Evolutionary conservation across 2,329 filamentous ascomycete species (phyloP).

Genomic region (Neodidymelliopsis sp.): DNA sequence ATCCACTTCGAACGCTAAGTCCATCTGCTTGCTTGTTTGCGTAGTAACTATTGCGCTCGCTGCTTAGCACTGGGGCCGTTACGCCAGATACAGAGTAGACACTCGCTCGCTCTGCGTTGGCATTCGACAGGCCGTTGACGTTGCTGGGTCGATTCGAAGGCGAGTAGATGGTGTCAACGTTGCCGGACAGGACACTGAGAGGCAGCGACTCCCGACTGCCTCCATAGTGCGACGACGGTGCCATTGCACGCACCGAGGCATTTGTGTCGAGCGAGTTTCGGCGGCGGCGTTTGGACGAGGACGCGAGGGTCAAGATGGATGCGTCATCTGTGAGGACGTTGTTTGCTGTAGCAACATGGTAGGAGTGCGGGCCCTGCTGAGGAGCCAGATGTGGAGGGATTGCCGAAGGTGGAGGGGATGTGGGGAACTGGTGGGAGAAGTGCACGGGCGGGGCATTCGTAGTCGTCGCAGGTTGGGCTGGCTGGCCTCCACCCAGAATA

Average conservation of each 20-base stretch:
- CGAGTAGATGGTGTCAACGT: constrained; percentile 61
- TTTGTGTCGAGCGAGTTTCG: constrained; percentile 85
- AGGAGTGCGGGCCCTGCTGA: constrained; percentile 70
- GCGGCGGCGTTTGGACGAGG: constrained; percentile 78
- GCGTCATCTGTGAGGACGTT: constrained; percentile 85
- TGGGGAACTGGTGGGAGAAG: constrained; percentile 66
- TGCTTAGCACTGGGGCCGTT: constrained; percentile 66
- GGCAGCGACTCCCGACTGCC: constrained; percentile 82
- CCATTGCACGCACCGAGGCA: constrained; percentile 83
- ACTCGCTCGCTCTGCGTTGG: constrained; percentile 73
- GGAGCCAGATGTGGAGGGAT: constrained; percentile 74
- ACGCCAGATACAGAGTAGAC: constrained; percentile 79
- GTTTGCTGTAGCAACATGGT: constrained; percentile 80
- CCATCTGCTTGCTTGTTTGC: constrained; percentile 69
- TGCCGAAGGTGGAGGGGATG: constrained; percentile 68
- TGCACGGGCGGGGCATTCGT: constrained; percentile 54
- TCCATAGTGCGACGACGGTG: constrained; percentile 81
- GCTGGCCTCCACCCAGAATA: constrained; percentile 45
- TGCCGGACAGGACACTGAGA: constrained; percentile 78
- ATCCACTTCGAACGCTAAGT: constrained; percentile 79
- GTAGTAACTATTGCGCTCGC: constrained; percentile 84
- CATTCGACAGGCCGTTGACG: constrained; percentile 57
- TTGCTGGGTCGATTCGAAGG: constrained; percentile 59
- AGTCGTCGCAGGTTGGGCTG: constrained; percentile 45
- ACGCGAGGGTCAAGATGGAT: constrained; percentile 83